Evolutionary conservation across 2,329 filamentous ascomycete species (phyloP).

Genomic region (Xylariaceae sp.): DNA sequence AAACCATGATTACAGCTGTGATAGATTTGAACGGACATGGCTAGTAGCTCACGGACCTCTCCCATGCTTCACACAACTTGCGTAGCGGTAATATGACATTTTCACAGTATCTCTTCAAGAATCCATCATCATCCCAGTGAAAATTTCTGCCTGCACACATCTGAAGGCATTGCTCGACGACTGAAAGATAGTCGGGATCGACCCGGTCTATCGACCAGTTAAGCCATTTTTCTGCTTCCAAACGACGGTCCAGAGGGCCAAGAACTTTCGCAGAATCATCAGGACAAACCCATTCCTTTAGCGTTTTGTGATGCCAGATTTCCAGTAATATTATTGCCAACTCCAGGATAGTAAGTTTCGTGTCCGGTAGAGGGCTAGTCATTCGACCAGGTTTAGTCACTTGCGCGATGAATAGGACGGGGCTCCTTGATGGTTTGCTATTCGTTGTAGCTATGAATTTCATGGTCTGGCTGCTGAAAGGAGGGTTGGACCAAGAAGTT

Average conservation of each 20-base stretch:
- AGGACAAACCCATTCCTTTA: conserved; percentile 9
- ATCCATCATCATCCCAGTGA: conserved; percentile 1
- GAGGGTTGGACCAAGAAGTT: conserved; percentile 4
- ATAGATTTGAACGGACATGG: no score
- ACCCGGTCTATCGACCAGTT: not conserved
- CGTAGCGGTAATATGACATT: conserved; percentile 4
- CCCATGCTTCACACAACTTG: not conserved
- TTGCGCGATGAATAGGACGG: conserved; percentile 7
- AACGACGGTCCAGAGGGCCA: not conserved
- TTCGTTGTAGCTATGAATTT: not conserved
- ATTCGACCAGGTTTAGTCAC: not conserved
- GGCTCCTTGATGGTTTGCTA: not conserved
- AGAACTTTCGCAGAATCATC: not conserved
- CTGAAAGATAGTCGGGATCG: not conserved
- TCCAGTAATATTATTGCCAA: conserved; percentile 26
- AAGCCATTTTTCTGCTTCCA: conserved; percentile 1
- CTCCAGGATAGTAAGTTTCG: conserved; percentile 19
- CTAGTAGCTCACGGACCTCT: no score
- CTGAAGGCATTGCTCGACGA: not conserved
- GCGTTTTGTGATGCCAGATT: conserved; percentile 21
- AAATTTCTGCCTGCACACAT: conserved; percentile 1
- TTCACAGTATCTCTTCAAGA: conserved; percentile 3
- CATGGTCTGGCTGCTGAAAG: conserved; percentile 5
- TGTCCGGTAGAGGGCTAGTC: not conserved
- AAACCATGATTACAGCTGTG: no score